Evolutionary conservation across 148 eudicot species (phyloP), one percentile per base, ranked within the genome.

Genomic region (Camellia japonica): DNA sequence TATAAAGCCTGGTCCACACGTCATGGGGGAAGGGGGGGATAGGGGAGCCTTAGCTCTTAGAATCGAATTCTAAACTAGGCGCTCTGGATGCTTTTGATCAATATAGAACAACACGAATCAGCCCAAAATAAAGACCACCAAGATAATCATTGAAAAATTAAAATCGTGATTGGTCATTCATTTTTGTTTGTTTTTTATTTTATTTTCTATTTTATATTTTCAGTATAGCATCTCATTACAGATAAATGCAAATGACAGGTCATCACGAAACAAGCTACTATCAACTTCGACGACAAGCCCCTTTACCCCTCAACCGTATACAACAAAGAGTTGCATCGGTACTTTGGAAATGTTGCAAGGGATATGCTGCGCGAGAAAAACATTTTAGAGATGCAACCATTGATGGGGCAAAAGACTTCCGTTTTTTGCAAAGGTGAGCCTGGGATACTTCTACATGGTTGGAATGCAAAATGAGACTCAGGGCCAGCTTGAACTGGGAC

Each of bases 401-500:
- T 81, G 49, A 90, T 91, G 85, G 97, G 70, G 63, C 91, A 0
- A 95, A 93, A 87, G 97, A 91, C 81, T 93, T 93, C 71, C 95
- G 5, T 92, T 85, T 73, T 93, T 87, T 59, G 90, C 88, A 44
- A 91, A 93, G 75, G 82, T 59, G 7, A 74, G 89, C n/a, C 95
- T 94, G 1, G 93, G 95, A 16, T 84, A 83, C 79, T 88, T 89
- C 77, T 91, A 79, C 85, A 85, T 55, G 11, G 81, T 93, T 2
- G 97, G 95, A 55, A 82, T 91, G 89, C 79, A 87, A 46, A 84
- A 88, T 61, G 89, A 91, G 82, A 87, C 86, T 14, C 73, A 44
- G 19, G 87, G 83, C 78, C 74, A 14, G 54, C 82, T 85, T 18
- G 84, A 86, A 49, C 64, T 76, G 12, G 85, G 83, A 61, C 97